These are phyloP conservation scores for Trichosporon inkin DNA, from an alignment of 1,284 basidiomycete genomes.

Conservation along the genomic window DNA sequence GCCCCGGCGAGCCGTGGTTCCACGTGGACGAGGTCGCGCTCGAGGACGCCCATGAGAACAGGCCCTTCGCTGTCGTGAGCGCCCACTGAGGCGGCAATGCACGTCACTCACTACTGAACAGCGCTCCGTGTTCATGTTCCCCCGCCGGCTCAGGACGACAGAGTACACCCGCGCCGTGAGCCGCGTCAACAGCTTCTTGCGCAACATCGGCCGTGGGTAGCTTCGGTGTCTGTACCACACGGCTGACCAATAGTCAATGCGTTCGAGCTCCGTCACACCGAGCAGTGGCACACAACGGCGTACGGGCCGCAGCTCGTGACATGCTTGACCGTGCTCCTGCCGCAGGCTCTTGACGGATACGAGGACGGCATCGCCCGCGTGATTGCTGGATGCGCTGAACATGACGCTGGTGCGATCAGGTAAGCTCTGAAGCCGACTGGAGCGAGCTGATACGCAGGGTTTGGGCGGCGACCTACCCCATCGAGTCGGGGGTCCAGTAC, in stretches of 20 bases:
- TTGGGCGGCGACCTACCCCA: constrained; percentile 1
- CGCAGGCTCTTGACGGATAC: not conserved
- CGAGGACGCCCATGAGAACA: not conserved
- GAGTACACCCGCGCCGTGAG: not conserved
- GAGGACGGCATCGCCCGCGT: constrained; percentile 1
- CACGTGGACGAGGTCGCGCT: not conserved
- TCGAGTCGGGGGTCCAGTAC: not conserved
- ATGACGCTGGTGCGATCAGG: constrained; percentile 3
- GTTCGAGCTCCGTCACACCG: not conserved
- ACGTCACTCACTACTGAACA: not conserved
- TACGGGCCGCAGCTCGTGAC: constrained; percentile 4
- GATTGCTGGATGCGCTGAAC: not conserved
- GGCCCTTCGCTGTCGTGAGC: not conserved
- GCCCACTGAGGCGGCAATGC: not conserved
- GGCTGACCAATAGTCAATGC: not conserved
- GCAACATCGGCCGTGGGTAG: not conserved
- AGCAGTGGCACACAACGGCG: not conserved
- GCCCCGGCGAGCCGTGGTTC: constrained; percentile 5
- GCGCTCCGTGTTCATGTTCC: constrained; percentile 8
- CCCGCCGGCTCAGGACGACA: not conserved
- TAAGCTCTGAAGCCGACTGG: not conserved
- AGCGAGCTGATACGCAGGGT: not conserved
- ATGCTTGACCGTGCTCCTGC: not conserved
- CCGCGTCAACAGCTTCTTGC: not conserved
- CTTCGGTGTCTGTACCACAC: not conserved